These are phyloP conservation scores for Oidiodendron maius DNA, from an alignment of 495 filamentous ascomycete genomes.

Conservation along the genomic window DNA sequence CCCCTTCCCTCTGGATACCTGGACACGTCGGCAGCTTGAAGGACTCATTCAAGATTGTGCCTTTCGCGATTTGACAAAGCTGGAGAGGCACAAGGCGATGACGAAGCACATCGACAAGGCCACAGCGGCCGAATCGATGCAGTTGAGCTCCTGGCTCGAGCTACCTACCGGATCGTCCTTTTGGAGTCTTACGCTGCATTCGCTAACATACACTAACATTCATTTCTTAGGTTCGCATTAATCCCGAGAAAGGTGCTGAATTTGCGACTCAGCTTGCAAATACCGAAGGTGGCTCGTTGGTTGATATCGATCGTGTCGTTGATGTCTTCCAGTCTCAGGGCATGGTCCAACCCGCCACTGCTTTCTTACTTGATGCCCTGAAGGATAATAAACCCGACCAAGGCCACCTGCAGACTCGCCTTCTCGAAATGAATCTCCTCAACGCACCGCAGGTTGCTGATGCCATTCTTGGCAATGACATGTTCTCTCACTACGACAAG, in stretches of 20 bases:
- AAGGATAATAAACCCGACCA: slow-evolving; percentile 94
- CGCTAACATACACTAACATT: no score
- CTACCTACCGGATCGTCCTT: neutral
- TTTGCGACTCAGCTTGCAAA: slow-evolving; percentile 87
- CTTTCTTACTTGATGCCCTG: slow-evolving; percentile 90
- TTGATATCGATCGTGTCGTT: slow-evolving; percentile 91
- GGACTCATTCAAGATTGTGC: no score
- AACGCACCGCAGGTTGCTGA: slow-evolving; percentile 97
- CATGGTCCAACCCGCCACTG: slow-evolving; percentile 95
- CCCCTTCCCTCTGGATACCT: no score
- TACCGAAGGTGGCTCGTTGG: slow-evolving; percentile 72
- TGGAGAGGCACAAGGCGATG: neutral
- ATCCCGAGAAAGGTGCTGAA: slow-evolving; percentile 90
- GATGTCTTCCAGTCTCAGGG: slow-evolving; percentile 97
- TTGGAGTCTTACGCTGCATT: no score
- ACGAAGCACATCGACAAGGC: neutral
- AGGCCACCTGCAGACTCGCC: slow-evolving; percentile 82
- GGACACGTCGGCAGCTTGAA: no score
- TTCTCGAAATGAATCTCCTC: slow-evolving; percentile 96
- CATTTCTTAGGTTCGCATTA: no score
- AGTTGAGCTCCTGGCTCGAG: neutral
- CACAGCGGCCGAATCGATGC: slow-evolving; percentile 15
- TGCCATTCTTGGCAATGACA: slow-evolving; percentile 93
- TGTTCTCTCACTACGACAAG: slow-evolving; percentile 95
- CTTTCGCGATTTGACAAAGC: neutral